These are phyloP conservation scores for Aspergillus ostianus DNA, from an alignment of 495 filamentous ascomycete genomes.

Conservation along the genomic window DNA sequence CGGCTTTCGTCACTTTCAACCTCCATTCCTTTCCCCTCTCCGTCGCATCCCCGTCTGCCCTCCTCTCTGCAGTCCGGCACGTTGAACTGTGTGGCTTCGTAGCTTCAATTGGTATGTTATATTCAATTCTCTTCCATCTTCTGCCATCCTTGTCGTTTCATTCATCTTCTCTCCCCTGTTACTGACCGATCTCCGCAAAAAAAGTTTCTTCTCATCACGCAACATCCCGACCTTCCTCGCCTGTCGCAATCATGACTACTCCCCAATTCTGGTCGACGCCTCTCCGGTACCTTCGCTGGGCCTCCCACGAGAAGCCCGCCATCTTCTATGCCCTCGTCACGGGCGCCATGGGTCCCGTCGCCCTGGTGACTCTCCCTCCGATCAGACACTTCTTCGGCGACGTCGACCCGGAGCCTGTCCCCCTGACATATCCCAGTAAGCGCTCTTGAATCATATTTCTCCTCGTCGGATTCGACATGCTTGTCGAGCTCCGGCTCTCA, in stretches of 20 bases:
- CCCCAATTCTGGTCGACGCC: slow-evolving; percentile 83
- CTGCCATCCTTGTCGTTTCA: no score
- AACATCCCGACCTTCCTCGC: slow-evolving; percentile 16
- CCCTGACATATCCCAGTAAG: slow-evolving; percentile 90
- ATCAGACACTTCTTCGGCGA: slow-evolving; percentile 68
- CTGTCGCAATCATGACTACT: slow-evolving; percentile 51
- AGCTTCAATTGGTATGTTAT: neutral
- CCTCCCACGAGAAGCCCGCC: slow-evolving; percentile 80
- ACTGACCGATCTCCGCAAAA: slow-evolving; percentile 2
- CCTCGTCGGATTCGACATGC: neutral
- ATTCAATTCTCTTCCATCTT: neutral
- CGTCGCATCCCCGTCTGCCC: neutral
- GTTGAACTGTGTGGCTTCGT: neutral
- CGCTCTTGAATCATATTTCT: neutral
- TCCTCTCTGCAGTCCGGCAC: slow-evolving; percentile 1
- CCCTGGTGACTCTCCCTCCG: slow-evolving; percentile 66
- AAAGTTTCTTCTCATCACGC: slow-evolving; percentile 18
- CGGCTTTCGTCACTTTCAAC: slow-evolving; percentile 40
- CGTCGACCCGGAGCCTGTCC: slow-evolving; percentile 65
- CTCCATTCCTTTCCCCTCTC: slow-evolving; percentile 31
- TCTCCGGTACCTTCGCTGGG: slow-evolving; percentile 80
- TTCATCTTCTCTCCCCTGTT: neutral
- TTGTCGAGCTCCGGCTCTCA: neutral
- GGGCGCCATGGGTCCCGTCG: slow-evolving; percentile 67
- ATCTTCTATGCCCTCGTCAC: slow-evolving; percentile 81